Conservation (phyloP, 495 filamentous ascomycete genomes). For the Lophium mytilinum region DNA sequence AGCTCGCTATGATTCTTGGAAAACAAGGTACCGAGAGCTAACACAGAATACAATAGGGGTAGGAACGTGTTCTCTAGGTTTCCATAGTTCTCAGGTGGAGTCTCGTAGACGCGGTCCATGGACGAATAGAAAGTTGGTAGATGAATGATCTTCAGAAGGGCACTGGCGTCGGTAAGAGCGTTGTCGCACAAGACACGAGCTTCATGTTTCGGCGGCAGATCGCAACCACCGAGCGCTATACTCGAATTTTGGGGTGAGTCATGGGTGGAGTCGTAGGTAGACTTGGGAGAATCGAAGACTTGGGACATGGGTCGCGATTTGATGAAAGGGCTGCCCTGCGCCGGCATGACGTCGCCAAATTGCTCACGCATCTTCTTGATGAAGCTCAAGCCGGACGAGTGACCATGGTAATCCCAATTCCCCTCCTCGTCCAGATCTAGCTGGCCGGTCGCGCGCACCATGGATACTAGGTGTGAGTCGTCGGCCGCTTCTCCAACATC, state of each 20-base stretch:
- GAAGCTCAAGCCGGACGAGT: constrained; percentile 85
- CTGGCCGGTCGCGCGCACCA: constrained; percentile 85
- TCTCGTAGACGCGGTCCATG: constrained; percentile 74
- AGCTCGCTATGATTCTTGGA: constrained; percentile 41
- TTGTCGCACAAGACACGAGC: constrained; percentile 64
- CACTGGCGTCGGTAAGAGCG: constrained; percentile 75
- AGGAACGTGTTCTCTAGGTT: constrained; percentile 74
- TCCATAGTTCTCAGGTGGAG: constrained; percentile 55
- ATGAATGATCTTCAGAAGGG: constrained; percentile 80
- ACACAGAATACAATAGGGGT: constrained; percentile 71
- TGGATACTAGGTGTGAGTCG: constrained; percentile 80
- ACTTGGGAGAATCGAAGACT: constrained; percentile 66
- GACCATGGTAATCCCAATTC: constrained; percentile 90
- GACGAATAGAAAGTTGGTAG: constrained; percentile 72
- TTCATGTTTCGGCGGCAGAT: constrained; percentile 59
- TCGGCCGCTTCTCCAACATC: constrained; percentile 35
- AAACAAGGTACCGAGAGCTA: constrained; percentile 86
- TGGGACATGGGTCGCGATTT: constrained; percentile 37
- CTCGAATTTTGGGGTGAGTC: constrained; percentile 50
- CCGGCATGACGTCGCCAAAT: constrained; percentile 56
- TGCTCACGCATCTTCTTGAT: constrained; percentile 77
- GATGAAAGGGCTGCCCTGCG: constrained; percentile 31
- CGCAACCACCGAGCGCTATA: constrained; percentile 6
- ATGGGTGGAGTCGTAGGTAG: constrained; percentile 50
- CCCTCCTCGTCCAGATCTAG: constrained; percentile 88